Conservation (phyloP, 2,329 filamentous ascomycete species). For the Exophiala aquamarina region DNA sequence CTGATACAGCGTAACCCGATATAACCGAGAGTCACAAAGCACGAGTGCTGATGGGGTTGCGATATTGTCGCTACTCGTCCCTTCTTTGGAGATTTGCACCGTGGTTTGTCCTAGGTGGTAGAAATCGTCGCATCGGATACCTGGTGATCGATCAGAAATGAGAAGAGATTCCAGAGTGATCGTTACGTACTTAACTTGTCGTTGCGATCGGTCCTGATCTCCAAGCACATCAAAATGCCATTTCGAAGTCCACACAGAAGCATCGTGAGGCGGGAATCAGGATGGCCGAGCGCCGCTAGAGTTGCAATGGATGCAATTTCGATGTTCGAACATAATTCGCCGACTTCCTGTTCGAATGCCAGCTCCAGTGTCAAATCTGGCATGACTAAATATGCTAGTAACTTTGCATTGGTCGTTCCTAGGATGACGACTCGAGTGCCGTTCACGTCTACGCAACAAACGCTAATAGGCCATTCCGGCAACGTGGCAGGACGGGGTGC, state of each 20-base stretch:
- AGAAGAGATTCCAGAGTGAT: constrained; percentile 32
- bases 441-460: constrained; percentile 10
- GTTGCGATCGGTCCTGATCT: constrained; percentile 30
- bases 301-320: constrained; percentile 38
- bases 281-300: constrained; percentile 28
- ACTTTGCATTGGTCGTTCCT: constrained; percentile 39
- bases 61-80: neutral
- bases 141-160: constrained; percentile 7
- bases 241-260: constrained; percentile 47
- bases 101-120: constrained; percentile 17
- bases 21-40: constrained; percentile 15
- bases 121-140: constrained; percentile 19
- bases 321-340: constrained; percentile 31
- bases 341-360: constrained; percentile 8
- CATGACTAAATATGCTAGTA: constrained; percentile 34
- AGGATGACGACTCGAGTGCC: constrained; percentile 36
- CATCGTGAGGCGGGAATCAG: constrained; percentile 18
- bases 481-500: neutral
- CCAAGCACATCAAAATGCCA: constrained; percentile 42
- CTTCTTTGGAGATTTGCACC: constrained; percentile 13
- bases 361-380: constrained; percentile 14
- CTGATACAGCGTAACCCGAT: constrained; percentile 20
- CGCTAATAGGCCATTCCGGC: constrained; percentile 5
- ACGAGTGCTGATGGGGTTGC: constrained; percentile 17
- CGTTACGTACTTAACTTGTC: constrained; percentile 13